Base-by-base conservation (phyloP, 1,284 basidiomycete species). In the Wallemia ichthyophaga region DNA sequence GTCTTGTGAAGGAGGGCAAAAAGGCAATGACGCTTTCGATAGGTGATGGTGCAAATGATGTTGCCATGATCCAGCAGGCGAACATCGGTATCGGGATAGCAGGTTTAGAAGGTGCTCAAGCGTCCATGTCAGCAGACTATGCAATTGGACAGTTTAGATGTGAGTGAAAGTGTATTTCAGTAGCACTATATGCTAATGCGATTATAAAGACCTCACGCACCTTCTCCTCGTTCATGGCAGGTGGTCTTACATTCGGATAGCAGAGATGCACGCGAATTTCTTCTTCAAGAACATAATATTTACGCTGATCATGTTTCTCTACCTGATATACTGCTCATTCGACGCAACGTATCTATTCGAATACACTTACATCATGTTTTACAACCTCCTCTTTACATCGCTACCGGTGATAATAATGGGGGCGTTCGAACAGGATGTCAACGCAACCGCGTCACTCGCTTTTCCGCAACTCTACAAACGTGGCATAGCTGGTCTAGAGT, bases 101-200 rank as follows among this genome's bases (percentile, higher is more conserved):
- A 62, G 92, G 92, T 59, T 77, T 92, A 56, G 92, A 98, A 69
- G 92, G 92, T 59, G 91, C 88, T 24, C 92, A 98, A 70, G 92
- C 92, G 25, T 89, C 91, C 55, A 96, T 96, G 89, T 94, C 88
- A 24, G 89, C 92, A 17, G 92, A 96, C 70, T 96, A 95, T 65
- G 91, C 91, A 0, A 91, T 96, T 71, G 91, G 88, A 1, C 92
- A 96, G 68, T 98, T 98, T 74, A 75, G 91, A 59, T 96, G 64
- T 56, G 15, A 56, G 55, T 56, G 17, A 23, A 55, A 13, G 25
- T 7, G 3, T 9, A 17, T 56, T 25, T 27, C 19, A 2, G 25
- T 5, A 24, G 15, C 25, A 17, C 9, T 9, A 23, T 21, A 25
- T 25, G 7, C 24, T 25, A 56, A 56, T 25, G 9, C 55, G 15